Evolutionary conservation across 2,329 filamentous ascomycete species (phyloP).

Genomic region (Diplocarpon rosae): DNA sequence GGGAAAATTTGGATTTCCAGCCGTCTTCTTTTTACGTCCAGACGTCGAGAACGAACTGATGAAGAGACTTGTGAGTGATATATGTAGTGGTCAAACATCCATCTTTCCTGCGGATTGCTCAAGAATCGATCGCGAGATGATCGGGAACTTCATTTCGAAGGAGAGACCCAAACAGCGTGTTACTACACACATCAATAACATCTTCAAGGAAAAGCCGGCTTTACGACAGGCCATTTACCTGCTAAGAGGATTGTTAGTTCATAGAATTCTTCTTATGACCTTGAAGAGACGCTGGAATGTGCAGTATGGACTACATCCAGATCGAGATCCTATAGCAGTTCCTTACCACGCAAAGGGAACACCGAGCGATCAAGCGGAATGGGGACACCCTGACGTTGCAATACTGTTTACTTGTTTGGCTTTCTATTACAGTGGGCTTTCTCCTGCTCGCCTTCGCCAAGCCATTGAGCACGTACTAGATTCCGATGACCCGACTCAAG

Average conservation of each 20-base stretch:
- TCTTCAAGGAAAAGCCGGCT: slow-evolving; percentile 28
- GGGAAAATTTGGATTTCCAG: slow-evolving; percentile 31
- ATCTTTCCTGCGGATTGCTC: slow-evolving; percentile 16
- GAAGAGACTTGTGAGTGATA: slow-evolving; percentile 26
- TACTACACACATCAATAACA: slow-evolving; percentile 17
- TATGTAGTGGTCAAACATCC: slow-evolving; percentile 23
- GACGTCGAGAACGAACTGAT: slow-evolving; percentile 30
- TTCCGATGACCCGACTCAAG: slow-evolving; percentile 41
- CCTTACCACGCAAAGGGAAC: slow-evolving; percentile 57
- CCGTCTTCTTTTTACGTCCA: slow-evolving; percentile 35
- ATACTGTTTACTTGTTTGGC: slow-evolving; percentile 54
- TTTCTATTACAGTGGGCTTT: slow-evolving; percentile 55
- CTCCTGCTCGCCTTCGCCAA: slow-evolving; percentile 36
- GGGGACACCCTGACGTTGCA: slow-evolving; percentile 55
- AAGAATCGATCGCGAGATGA: slow-evolving; percentile 21
- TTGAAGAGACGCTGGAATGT: slow-evolving; percentile 48
- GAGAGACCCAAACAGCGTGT: slow-evolving; percentile 17
- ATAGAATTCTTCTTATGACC: slow-evolving; percentile 40
- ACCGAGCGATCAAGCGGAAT: slow-evolving; percentile 39
- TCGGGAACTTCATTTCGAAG: slow-evolving; percentile 21
- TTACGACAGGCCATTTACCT: slow-evolving; percentile 36
- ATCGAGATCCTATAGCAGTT: slow-evolving; percentile 50
- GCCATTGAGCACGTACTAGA: slow-evolving; percentile 39
- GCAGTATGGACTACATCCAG: slow-evolving; percentile 47
- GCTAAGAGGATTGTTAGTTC: slow-evolving; percentile 50